Evolutionary conservation across 306 rosid species (phyloP).

Genomic region (Trifolium subterraneum): DNA sequence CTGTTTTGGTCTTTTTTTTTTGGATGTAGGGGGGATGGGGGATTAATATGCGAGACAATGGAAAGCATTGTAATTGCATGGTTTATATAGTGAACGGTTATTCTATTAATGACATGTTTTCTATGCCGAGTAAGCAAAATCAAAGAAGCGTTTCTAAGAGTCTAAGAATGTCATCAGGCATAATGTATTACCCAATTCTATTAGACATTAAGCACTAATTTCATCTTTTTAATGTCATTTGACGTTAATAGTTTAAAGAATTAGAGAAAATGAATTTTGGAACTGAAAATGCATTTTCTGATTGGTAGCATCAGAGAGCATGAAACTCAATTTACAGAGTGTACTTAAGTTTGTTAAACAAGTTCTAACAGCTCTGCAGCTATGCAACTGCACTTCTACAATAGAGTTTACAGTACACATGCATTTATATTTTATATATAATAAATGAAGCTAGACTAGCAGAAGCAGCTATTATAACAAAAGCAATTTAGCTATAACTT

Average conservation of each 20-base stretch:
- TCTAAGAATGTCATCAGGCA: constrained; percentile 14
- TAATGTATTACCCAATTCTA: neutral
- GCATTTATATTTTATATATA: neutral
- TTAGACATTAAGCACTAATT: neutral
- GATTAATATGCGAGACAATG: no score
- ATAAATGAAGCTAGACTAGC: neutral
- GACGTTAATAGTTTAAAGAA: neutral
- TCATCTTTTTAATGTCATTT: neutral
- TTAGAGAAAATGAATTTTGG: neutral
- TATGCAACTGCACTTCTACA: neutral
- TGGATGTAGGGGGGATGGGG: neutral
- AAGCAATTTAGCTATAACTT: neutral
- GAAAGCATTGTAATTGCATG: neutral
- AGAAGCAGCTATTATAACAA: constrained; percentile 6
- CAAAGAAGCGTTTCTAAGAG: neutral
- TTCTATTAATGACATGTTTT: neutral
- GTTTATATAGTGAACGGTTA: neutral
- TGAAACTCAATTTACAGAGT: neutral
- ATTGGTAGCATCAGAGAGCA: constrained; percentile 1
- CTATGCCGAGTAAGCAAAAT: constrained; percentile 13
- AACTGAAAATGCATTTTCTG: neutral
- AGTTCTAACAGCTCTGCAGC: neutral
- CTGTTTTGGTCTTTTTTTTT: constrained; percentile 5
- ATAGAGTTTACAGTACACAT: neutral
- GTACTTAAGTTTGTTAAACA: neutral